Base-by-base conservation (phyloP, 225 moss, liverwort and hornwort genomes). In the Pleurozium schreberi region DNA sequence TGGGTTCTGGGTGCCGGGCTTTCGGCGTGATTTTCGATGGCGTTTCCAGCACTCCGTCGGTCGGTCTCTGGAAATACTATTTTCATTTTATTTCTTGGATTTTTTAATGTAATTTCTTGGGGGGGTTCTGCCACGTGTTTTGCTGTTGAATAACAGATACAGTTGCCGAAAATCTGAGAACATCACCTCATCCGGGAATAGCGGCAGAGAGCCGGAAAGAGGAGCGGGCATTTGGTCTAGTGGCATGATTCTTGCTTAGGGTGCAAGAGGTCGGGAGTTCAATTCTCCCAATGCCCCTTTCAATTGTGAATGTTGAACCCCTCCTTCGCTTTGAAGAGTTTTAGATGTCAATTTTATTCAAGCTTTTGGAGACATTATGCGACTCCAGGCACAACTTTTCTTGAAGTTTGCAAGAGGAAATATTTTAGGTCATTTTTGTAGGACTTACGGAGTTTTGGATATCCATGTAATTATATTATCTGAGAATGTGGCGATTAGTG, bases 151-250 rank as follows among this genome's bases (percentile, higher is more conserved):
- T 55, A 25, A 53, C 18, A 40, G 20, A 38, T 34, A 36, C 57
- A 18, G 67, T 17, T 40, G 6, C 40, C 30, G 18, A 6, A 9
- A 0, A 0, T 0, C 14, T 8, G 0, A 12, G 4, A 3, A 2
- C 57, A 67, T 67, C n/a, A 11, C 8, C 13, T 31, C 31, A 7
- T 55, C 66, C 12, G 19, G 9, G 19, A n/a, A 8, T 50, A 2
- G 1, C 5, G 36, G 38, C 50, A 11, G 38, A 43, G 30, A 19
- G 42, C 13, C 42, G 1, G 0, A 2, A 16, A 4, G 57, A 10
- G 11, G 18, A 27, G 18, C 1, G 78, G 79, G 87, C 66, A 87
- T 79, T 67, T 87, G 66, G 87, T 87, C 87, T 87, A 87, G 87
- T 79, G 87, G 66, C 34, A 87, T 79, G 43, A 67, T 78, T 79